A percentile compares a stretch with the other conserved stretches of the same genome.
phyloP scores from a whole-genome alignment of 106 monocot genomes.

The Dioscorea dumetorum region DNA sequence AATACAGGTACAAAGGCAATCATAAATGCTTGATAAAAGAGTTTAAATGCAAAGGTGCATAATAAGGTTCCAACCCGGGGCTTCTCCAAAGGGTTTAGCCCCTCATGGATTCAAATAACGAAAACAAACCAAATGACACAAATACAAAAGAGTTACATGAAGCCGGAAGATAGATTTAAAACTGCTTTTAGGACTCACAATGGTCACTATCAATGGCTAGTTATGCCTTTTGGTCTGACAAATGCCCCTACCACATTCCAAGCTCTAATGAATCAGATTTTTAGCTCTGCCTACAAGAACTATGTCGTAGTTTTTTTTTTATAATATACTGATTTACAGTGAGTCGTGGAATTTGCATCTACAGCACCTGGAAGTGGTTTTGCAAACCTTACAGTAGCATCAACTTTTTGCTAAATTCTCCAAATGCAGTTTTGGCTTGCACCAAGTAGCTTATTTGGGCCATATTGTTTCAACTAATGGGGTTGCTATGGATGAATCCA shows the following conservation, averaged over 20 bases:
- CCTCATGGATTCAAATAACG: too few relatives aligned
- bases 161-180: not conserved
- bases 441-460: not conserved
- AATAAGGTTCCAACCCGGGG: too few relatives aligned
- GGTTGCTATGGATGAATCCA: not conserved
- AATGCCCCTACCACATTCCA: not conserved
- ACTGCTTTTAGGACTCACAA: not conserved
- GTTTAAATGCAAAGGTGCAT: too few relatives aligned
- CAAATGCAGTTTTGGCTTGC: not conserved
- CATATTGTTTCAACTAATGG: not conserved
- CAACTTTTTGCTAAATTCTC: not conserved
- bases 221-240: not conserved
- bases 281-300: not conserved
- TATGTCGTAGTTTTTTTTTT: not conserved
- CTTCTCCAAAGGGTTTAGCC: too few relatives aligned
- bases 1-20: too few relatives aligned
- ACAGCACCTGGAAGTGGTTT: not conserved
- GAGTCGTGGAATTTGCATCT: not conserved
- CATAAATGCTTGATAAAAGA: too few relatives aligned
- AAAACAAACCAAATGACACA: too few relatives aligned
- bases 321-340: not conserved
- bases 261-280: not conserved
- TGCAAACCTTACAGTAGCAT: not conserved
- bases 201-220: not conserved
- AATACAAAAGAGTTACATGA: too few relatives aligned